Evolutionary conservation across 2,329 filamentous ascomycete genomes (phyloP).

Genomic region (Peltaster fructicola): DNA sequence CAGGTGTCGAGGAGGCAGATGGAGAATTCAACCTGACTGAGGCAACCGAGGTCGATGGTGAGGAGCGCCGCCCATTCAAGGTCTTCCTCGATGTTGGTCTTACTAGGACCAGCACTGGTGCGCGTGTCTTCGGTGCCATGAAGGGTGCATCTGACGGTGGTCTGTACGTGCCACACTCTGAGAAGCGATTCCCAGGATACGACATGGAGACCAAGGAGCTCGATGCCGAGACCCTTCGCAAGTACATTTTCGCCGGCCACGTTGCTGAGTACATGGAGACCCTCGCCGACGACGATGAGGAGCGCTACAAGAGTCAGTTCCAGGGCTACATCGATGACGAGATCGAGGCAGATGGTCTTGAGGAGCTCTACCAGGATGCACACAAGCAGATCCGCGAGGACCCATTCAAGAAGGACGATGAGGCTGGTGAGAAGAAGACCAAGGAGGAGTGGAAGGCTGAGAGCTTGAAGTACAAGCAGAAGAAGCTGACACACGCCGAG

Average conservation of each 20-base stretch:
- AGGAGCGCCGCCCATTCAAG: slow-evolving; percentile 94
- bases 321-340: slow-evolving; percentile 94
- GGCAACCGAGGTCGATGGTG: slow-evolving; percentile 75
- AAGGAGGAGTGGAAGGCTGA: slow-evolving; percentile 65
- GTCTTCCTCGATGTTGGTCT: slow-evolving; percentile 96
- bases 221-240: slow-evolving; percentile 88
- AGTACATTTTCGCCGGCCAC: slow-evolving; percentile 98
- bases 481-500: slow-evolving; percentile 70
- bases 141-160: slow-evolving; percentile 99
- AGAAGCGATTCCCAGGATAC: slow-evolving; percentile 98
- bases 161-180: slow-evolving; percentile 91
- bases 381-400: slow-evolving; percentile 96
- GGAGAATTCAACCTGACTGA: slow-evolving; percentile 95
- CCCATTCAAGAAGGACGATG: slow-evolving; percentile 80
- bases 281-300: slow-evolving; percentile 97
- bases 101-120: slow-evolving; percentile 90
- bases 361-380: slow-evolving; percentile 90
- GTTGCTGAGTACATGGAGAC: slow-evolving; percentile 99
- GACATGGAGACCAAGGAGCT: slow-evolving; percentile 97
- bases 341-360: slow-evolving; percentile 85
- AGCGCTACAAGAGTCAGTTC: slow-evolving; percentile 98
- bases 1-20: slow-evolving; percentile 89
- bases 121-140: slow-evolving; percentile 97
- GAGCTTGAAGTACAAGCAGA: slow-evolving; percentile 70
- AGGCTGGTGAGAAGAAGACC: slow-evolving; percentile 69